A percentile compares a stretch with the other conserved stretches of the same genome.
Evolutionary conservation across 352 stramenopile genomes (phyloP).

Genomic region (Pythium biforme): DNA sequence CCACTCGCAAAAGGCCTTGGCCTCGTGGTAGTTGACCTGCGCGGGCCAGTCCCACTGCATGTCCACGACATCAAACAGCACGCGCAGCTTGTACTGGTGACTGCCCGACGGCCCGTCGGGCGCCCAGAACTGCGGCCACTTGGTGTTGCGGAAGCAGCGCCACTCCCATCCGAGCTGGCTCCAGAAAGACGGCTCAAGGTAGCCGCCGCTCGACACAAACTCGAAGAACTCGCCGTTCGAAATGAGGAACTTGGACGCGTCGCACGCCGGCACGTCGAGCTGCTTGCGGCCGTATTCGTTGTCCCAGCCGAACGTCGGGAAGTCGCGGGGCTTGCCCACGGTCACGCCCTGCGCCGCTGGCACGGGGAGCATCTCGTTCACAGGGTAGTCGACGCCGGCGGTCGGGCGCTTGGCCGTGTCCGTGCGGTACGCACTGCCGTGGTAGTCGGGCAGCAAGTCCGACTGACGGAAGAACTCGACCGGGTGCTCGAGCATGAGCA

Average conservation of each 20-base stretch:
- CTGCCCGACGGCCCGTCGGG: constrained; percentile 89
- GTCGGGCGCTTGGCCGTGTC: constrained; percentile 47
- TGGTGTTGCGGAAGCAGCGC: constrained; percentile 94
- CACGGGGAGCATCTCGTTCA: constrained; percentile 89
- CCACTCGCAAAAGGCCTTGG: constrained; percentile 91
- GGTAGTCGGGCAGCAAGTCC: constrained; percentile 82
- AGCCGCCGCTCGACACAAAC: constrained; percentile 94
- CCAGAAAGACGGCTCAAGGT: constrained; percentile 91
- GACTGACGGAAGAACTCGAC: constrained; percentile 88
- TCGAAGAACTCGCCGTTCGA: constrained; percentile 96
- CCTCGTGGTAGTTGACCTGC: constrained; percentile 96
- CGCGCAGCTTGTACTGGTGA: constrained; percentile 93
- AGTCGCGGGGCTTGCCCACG: constrained; percentile 90
- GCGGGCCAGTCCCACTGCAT: constrained; percentile 97
- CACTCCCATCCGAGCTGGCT: constrained; percentile 93
- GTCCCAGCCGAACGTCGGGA: constrained; percentile 96
- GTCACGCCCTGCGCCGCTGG: constrained; percentile 47
- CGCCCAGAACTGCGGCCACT: constrained; percentile 96
- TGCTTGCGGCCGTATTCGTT: constrained; percentile 95
- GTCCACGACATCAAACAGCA: constrained; percentile 87
- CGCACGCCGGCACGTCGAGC: constrained; percentile 86
- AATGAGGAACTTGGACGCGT: constrained; percentile 90
- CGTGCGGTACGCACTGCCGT: constrained; percentile 54
- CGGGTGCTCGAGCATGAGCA: constrained; percentile 93
- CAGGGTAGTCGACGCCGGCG: constrained; percentile 83